phyloP scores from a whole-genome alignment of 257 asterid species.

The Solanum piurae region DNA sequence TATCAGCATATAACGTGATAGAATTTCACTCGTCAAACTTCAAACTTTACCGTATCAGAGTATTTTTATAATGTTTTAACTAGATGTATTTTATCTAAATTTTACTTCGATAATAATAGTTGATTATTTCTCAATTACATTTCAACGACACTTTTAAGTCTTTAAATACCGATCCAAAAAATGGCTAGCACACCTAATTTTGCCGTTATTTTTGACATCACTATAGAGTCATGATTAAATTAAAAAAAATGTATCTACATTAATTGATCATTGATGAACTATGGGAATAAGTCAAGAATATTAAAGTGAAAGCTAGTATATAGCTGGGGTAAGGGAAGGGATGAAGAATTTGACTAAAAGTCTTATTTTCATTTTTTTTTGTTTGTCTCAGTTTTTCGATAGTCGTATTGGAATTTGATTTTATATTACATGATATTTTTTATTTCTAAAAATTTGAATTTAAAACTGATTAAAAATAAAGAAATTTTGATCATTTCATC shows the following conservation, averaged over 20 bases:
- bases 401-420: no score
- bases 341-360: background rate
- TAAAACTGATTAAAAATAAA: no score
- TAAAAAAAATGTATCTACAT: background rate
- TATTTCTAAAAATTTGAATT: no score
- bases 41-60: no score
- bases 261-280: background rate
- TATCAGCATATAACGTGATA: background rate
- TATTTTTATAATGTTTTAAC: no score
- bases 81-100: background rate
- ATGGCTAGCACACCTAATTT: background rate
- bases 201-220: background rate
- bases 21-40: background rate
- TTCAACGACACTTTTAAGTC: background rate
- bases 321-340: background rate
- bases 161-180: background rate
- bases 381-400: no score
- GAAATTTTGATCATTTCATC: accelerated
- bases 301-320: background rate
- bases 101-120: background rate
- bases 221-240: background rate
- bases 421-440: no score
- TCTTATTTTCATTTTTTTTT: no score
- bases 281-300: background rate
- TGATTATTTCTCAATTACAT: background rate